These are phyloP conservation scores for Colletotrichum gigasporum DNA, from an alignment of 2,329 filamentous ascomycete genomes.

Conservation along the genomic window DNA sequence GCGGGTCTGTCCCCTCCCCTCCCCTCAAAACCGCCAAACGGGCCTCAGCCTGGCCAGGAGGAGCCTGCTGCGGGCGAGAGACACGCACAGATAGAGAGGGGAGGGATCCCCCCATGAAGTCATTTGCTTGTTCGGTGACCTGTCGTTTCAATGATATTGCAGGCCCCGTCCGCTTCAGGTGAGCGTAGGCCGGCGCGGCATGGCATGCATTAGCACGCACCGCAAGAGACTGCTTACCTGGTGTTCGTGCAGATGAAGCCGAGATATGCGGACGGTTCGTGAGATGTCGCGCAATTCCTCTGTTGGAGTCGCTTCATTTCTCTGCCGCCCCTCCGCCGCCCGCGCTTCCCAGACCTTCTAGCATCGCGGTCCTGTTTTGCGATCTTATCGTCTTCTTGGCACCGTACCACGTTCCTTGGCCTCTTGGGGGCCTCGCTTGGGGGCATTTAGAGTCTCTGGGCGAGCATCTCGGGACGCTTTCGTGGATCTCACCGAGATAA, in stretches of 20 bases:
- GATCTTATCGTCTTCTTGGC: conserved; percentile 12
- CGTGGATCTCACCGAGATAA: conserved; percentile 5
- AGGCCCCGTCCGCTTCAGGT: conserved; percentile 32
- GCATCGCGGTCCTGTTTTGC: background rate
- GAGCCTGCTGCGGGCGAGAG: conserved; percentile 11
- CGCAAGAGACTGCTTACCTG: background rate
- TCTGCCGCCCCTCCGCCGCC: background rate
- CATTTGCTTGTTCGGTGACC: conserved; percentile 28
- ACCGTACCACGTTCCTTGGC: background rate
- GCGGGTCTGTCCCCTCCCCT: background rate
- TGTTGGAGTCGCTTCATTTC: background rate
- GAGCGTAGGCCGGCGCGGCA: conserved; percentile 23
- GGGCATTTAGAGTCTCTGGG: background rate
- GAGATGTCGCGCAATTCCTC: background rate
- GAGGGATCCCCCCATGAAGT: conserved; percentile 16
- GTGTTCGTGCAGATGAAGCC: conserved; percentile 27
- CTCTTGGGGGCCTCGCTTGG: background rate
- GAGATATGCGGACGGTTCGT: conserved; percentile 18
- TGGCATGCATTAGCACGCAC: conserved; percentile 18
- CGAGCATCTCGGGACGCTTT: background rate
- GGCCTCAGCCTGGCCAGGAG: background rate
- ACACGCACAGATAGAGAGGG: conserved; percentile 1
- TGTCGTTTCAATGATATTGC: conserved; percentile 34
- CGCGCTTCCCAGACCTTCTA: background rate
- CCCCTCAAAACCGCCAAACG: conserved; percentile 28